Conservation (phyloP, 306 rosid species). For the Vigna reflexopilosa region DNA sequence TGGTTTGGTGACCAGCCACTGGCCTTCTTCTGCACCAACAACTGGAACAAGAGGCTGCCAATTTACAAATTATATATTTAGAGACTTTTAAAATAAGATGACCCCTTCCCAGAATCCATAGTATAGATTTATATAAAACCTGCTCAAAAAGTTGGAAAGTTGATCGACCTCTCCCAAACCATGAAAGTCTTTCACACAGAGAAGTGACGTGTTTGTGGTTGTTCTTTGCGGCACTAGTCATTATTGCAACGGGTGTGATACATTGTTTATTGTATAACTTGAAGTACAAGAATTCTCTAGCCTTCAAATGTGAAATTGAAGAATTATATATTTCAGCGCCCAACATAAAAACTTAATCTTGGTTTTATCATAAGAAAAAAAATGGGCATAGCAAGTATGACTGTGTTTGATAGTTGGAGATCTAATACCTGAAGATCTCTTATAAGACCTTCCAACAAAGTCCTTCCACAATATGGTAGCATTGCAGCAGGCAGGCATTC, state of each 20-base stretch:
- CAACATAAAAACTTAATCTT: slow-evolving; percentile 29
- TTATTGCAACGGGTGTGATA: slow-evolving; percentile 93
- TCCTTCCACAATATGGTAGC: slow-evolving; percentile 94
- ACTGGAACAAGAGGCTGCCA: slow-evolving; percentile 98
- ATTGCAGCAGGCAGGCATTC: slow-evolving; percentile 99
- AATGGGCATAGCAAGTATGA: slow-evolving; percentile 27
- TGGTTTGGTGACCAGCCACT: slow-evolving; percentile 81
- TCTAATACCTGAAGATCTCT: slow-evolving; percentile 97
- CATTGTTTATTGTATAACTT: slow-evolving; percentile 88
- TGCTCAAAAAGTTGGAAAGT: slow-evolving; percentile 93
- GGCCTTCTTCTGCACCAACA: slow-evolving; percentile 85
- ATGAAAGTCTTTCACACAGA: slow-evolving; percentile 80
- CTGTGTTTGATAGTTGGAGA: slow-evolving; percentile 42
- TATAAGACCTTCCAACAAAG: slow-evolving; percentile 94
- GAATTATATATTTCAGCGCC: slow-evolving; percentile 33
- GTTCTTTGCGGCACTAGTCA: slow-evolving; percentile 97
- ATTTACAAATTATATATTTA: slow-evolving; percentile 50
- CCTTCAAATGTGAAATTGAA: slow-evolving; percentile 61
- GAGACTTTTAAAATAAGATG: slow-evolving; percentile 40
- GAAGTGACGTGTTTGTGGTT: slow-evolving; percentile 75
- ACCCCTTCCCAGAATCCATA: slow-evolving; percentile 34
- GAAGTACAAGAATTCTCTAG: slow-evolving; percentile 95
- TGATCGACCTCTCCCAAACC: slow-evolving; percentile 99
- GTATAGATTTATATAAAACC: slow-evolving; percentile 62
- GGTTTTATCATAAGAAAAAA: slow-evolving; percentile 36